Base-by-base conservation (phyloP, 2,329 filamentous ascomycete genomes). In the Aphanocladium album region DNA sequence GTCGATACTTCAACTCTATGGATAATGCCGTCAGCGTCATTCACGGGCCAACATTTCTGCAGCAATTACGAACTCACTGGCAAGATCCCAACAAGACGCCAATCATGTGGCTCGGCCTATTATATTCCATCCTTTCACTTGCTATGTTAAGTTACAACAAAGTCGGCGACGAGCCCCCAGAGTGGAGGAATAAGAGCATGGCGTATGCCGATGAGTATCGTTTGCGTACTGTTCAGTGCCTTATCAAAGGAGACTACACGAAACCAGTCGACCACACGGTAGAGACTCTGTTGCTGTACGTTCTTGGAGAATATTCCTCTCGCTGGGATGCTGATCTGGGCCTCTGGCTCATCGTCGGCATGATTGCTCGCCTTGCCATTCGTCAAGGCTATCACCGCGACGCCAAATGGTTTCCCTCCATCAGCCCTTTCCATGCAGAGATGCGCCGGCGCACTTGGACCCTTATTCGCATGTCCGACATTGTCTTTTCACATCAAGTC, bases 1-100 rank as follows among this genome's bases (percentile, higher is more conserved):
- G 88, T 63, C 86, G 93, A 62, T 99, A 96, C 71, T 97, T 98
- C 79, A 93, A 93, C 71, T 93, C 89, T 0, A 82, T 86, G 74
- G 85, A 88, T 64, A 84, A 84, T 43, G 81, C 83, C n/a, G 84
- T 87, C 71, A 87, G 85, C 70, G 86, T 95, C 65, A 83, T 95
- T 55, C 91, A 96, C 69, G 87, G 87, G 0, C 93, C 92, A 12
- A 93, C 91, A 0, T 97, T 97, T 68, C 87, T 93, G 69, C 84
- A 88, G 68, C 84, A 90, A 72, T 78, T 90, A 5, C 79, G 79
- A 30, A 74, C 72, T 8, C 83, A 87, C 69, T 93, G 89, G 89
- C 77, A 87, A 67, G 85, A 88, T 67, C 89, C 90, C 0, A 82
- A 83, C 16, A 88, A 89, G 66, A 88, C 89, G 5, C 83, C 87